Conservation (phyloP, 305 asterid genomes). For the Fraxinus angustifolia region DNA sequence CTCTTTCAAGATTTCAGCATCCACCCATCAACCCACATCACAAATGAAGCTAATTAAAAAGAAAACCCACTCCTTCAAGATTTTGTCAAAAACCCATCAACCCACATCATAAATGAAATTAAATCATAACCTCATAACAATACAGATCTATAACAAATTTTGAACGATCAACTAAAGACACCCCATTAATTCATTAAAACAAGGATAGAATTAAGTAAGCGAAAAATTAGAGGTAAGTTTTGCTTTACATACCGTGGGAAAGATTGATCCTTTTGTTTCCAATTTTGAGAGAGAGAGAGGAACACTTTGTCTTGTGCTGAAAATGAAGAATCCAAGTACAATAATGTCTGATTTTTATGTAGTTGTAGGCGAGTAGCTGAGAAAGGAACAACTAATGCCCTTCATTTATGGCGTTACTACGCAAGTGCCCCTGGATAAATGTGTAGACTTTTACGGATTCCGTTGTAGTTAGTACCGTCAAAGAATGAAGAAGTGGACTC, state of each 20-base stretch:
- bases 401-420: slow-evolving; percentile 19
- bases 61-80: too few species aligned
- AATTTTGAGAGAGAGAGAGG: too few species aligned
- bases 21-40: too few species aligned
- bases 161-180: neutral
- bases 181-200: neutral
- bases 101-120: neutral
- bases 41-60: too few species aligned
- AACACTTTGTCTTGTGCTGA: too few species aligned
- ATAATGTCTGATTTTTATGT: neutral
- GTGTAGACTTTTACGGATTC: slow-evolving; percentile 25
- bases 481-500: neutral
- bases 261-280: too few species aligned
- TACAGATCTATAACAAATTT: neutral
- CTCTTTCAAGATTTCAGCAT: too few species aligned
- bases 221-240: too few species aligned
- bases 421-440: slow-evolving; percentile 34
- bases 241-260: too few species aligned
- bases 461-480: neutral
- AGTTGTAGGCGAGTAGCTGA: neutral
- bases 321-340: neutral
- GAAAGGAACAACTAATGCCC: slow-evolving; percentile 10
- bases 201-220: too few species aligned
- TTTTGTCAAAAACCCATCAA: too few species aligned
- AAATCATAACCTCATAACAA: neutral